Conservation (phyloP, 108 stramenopile genomes). For the Cyclotella kingstonii region DNA sequence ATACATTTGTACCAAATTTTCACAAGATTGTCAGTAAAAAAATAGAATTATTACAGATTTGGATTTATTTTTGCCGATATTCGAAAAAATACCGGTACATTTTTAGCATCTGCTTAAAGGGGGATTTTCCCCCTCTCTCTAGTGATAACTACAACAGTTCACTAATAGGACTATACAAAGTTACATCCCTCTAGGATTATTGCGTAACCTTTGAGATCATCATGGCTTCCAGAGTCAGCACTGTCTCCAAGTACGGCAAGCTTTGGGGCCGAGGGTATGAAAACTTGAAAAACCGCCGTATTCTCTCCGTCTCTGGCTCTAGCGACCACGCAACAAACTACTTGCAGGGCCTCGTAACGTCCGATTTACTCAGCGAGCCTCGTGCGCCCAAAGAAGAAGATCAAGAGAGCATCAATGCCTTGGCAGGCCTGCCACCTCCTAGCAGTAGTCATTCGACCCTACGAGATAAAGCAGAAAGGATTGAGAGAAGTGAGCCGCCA, state of each 20-base stretch:
- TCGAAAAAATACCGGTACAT: too few species aligned
- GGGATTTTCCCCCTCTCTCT: too few species aligned
- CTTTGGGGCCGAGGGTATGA: conserved; percentile 84
- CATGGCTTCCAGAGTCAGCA: conserved; percentile 33
- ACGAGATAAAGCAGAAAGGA: conserved; percentile 1
- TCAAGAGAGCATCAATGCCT: conserved; percentile 10
- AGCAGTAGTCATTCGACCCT: background rate
- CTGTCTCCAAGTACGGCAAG: conserved; percentile 52
- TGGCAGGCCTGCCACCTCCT: background rate
- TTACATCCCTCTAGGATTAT: too few species aligned
- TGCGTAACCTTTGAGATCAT: too few species aligned
- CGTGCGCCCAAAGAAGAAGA: conserved; percentile 52
- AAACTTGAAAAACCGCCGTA: conserved; percentile 60
- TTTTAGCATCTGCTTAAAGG: too few species aligned
- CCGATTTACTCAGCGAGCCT: conserved; percentile 58
- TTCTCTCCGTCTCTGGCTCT: conserved; percentile 69
- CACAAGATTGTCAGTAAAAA: too few species aligned
- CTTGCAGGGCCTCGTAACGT: conserved; percentile 77
- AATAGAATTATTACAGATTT: too few species aligned
- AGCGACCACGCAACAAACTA: conserved; percentile 62
- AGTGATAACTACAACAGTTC: too few species aligned
- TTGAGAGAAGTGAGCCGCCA: background rate
- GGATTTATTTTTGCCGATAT: too few species aligned
- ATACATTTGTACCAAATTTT: too few species aligned
- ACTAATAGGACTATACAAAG: too few species aligned